Evolutionary conservation across 2,329 filamentous ascomycete species (phyloP), one percentile per base, ranked within the genome.

Genomic region (Hirsutella thompsonii): DNA sequence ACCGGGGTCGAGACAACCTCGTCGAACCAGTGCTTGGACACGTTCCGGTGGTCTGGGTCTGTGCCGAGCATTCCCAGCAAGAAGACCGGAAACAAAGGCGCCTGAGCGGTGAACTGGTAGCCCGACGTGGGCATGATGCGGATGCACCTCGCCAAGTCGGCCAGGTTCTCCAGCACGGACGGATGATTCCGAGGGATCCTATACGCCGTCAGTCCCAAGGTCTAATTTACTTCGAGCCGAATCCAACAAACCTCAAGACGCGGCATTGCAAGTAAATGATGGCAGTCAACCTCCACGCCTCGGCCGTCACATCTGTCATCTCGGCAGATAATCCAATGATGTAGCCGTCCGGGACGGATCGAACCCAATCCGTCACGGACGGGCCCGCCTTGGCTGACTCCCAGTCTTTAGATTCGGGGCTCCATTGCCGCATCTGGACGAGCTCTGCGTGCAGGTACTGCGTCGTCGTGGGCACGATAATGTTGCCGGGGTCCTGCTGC

Each of bases 271-370:
- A 42, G 43, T 66, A 66, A 8, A 64, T 50, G 8, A 64, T 55
- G 5, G 54, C 59, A 4, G 61, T 57, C 30, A 65, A 42, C 37
- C 63, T 58, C 62, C 63, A 66, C 9, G 61, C 58, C 45, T 66
- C 63, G 1, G 62, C 62, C 5, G 62, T 64, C 9, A 62, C 56
- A 28, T 59, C 54, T 0, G 61, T 64, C 63, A 66, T 66, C 8
- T 51, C 50, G 8, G 51, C 36, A n/a, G 54, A 46, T 3, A 51
- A 49, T 18, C 49, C 39, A 16, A 62, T 57, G 1, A 51, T 35
- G 29, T 47, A 56, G 8, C 42, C 47, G 8, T 50, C 44, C 0
- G 52, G 44, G 14, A 46, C 48, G 2, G 36, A 28, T 18, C 54
- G 50, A n/a, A 62, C 55, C 56, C 55, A 59, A 6, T 55, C 48